These are phyloP conservation scores for Lasiodiplodia sp. DNA, from an alignment of 2,329 filamentous ascomycete genomes.

Conservation along the genomic window DNA sequence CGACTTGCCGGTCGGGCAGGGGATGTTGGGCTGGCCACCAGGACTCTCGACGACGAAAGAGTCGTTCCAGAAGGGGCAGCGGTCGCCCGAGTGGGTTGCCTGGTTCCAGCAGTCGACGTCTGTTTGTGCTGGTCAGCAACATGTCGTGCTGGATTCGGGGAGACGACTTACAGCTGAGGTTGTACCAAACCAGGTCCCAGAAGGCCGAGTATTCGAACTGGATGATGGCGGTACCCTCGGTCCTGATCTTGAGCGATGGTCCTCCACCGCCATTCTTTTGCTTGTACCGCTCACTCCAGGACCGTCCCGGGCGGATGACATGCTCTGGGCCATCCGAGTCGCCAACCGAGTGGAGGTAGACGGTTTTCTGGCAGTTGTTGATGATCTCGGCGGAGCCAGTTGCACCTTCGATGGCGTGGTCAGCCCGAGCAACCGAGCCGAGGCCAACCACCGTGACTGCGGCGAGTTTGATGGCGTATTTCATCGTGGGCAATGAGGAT, in stretches of 20 bases:
- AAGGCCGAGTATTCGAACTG: neutral
- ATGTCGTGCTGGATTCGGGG: too few relatives aligned
- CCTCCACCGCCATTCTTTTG: neutral
- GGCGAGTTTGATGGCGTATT: neutral
- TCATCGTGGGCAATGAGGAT: neutral
- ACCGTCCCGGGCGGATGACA: neutral
- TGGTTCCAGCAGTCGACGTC: conserved; percentile 19
- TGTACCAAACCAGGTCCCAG: neutral
- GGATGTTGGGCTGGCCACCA: neutral
- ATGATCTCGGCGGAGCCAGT: neutral
- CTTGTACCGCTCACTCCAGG: neutral
- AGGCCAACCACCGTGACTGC: neutral
- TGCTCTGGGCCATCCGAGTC: neutral
- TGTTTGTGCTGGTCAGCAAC: neutral
- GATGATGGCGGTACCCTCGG: neutral
- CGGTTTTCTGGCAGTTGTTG: neutral
- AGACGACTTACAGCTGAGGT: conserved; percentile 11
- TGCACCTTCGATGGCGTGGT: neutral
- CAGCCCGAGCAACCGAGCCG: neutral
- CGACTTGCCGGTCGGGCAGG: neutral
- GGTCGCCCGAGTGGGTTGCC: neutral
- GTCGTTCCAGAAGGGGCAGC: conserved; percentile 10
- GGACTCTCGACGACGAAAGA: conserved; percentile 6
- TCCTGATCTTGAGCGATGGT: conserved; percentile 2
- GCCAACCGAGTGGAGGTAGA: conserved; percentile 1